Evolutionary conservation across 1,139 yeast species (phyloP), one percentile per base, ranked within the genome.

Genomic region (Geotrichum aggregatum): DNA sequence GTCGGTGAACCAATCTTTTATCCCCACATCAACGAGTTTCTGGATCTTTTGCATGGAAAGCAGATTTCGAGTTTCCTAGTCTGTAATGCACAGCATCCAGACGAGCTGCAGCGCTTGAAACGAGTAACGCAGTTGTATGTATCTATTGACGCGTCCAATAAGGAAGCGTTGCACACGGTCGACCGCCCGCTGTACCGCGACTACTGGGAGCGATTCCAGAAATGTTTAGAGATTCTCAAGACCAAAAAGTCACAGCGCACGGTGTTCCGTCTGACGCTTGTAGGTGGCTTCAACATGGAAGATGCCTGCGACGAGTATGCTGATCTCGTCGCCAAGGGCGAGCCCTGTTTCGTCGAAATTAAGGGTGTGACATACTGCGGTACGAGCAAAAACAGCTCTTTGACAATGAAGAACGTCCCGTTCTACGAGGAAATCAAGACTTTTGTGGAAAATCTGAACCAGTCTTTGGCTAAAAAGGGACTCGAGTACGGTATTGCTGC

Each of bases 301-400:
- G 79, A 85, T 35, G 52, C 49, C 2, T 50, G 54, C 24, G 76
- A 76, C 38, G 87, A 94, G n/a, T 89, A 89, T 66, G 96, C 96
- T 0, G 95, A 88, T 63, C 76, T 91, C 76, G 95, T 89, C 26
- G 84, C 78, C 54, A 76, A 82, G 56, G 97, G 92, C 3, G 72
- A 74, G 57, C 98, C 98, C 1, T 83, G 95, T 40, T 87, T 89
- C 63, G 86, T 89, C 57, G 98, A 89, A 69, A 84, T 89, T 55
- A 89, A 89, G 70, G 97, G 97, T 52, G 96, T 95, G 11, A 89
- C 96, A 0, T 89, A 86, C 71, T 88, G 96, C 71, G 96, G 96
- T 0, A 83, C 94, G 0, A 69, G 73, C 50, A 85, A 87, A 66
- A 91, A 92, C 44, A 88, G 88, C 64, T 92, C 96, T 46, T 75